A percentile compares a stretch with the other conserved stretches of the same genome.
These are phyloP conservation scores for Amanita inopinata DNA, from an alignment of 768 basidiomycete genomes.

Conservation along the genomic window DNA sequence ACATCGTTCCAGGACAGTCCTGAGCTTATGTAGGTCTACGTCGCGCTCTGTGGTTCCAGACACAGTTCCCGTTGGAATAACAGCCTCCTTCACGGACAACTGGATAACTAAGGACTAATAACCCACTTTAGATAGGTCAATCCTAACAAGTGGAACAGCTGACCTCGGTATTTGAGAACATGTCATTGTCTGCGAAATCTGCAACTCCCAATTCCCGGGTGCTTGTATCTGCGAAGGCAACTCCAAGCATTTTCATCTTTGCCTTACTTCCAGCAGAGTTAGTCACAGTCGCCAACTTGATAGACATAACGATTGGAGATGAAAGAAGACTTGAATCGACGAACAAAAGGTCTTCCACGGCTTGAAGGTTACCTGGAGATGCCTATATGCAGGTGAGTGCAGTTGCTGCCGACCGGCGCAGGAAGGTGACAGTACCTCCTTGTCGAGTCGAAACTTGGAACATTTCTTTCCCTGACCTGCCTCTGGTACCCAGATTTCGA, in stretches of 20 bases:
- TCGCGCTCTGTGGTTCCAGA: conserved; percentile 73
- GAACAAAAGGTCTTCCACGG: conserved; percentile 82
- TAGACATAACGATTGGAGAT: conserved; percentile 83
- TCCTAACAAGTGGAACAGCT: background rate
- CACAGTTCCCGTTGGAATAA: conserved; percentile 67
- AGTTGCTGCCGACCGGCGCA: background rate
- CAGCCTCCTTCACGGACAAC: conserved; percentile 92
- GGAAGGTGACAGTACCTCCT: conserved; percentile 48
- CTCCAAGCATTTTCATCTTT: conserved; percentile 66
- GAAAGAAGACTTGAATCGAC: conserved; percentile 67
- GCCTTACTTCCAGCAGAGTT: conserved; percentile 35
- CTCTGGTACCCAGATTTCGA: conserved; percentile 85
- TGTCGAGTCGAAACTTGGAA: conserved; percentile 66
- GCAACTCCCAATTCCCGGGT: conserved; percentile 77
- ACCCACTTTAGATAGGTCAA: background rate
- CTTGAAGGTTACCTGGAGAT: conserved; percentile 55
- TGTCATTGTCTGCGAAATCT: conserved; percentile 90
- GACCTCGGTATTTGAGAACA: conserved; percentile 94
- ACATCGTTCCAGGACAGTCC: conserved; percentile 81
- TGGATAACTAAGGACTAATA: conserved; percentile 87
- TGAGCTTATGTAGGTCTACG: conserved; percentile 80
- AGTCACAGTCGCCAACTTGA: conserved; percentile 60
- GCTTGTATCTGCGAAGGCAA: conserved; percentile 90
- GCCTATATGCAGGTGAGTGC: conserved; percentile 25
- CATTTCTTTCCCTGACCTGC: conserved; percentile 66